A percentile compares a stretch with the other conserved stretches of the same genome.
These are phyloP conservation scores for Lolium rigidum DNA, from an alignment of 176 grass and related monocot species.

Conservation along the genomic window DNA sequence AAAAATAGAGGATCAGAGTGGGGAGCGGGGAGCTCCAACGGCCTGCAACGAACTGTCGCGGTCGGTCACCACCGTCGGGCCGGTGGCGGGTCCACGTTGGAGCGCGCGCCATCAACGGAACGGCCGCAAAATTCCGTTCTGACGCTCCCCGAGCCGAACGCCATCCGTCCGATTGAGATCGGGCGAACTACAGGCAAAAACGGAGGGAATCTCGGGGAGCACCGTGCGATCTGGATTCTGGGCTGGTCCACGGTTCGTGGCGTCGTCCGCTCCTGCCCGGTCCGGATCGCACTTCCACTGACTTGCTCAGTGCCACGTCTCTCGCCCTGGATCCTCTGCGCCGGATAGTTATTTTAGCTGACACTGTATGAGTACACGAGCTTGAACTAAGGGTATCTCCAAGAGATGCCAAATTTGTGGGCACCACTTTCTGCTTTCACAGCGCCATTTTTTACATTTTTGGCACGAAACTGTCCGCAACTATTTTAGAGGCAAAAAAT, in stretches of 20 bases:
- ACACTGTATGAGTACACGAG: too few relatives aligned
- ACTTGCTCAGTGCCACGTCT: neutral
- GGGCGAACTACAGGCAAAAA: too few relatives aligned
- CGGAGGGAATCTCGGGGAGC: slow-evolving; percentile 27
- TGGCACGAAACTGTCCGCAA: too few relatives aligned
- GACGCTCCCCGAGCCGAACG: neutral
- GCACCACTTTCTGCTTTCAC: too few relatives aligned
- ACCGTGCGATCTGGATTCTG: neutral
- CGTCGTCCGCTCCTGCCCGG: neutral
- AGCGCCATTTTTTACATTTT: too few relatives aligned
- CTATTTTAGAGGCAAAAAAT: too few relatives aligned
- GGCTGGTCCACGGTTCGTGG: neutral
- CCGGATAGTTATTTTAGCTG: neutral
- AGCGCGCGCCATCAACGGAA: slow-evolving; percentile 21
- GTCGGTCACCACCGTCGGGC: neutral
- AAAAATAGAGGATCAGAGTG: neutral
- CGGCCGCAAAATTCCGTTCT: neutral
- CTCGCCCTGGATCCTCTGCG: neutral
- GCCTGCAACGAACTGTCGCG: slow-evolving; percentile 5
- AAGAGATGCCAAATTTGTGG: too few relatives aligned
- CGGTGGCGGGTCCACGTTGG: slow-evolving; percentile 11
- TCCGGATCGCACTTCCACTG: slow-evolving; percentile 1
- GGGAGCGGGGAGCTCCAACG: neutral
- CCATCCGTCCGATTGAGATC: neutral
- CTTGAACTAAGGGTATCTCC: too few relatives aligned